A percentile compares a stretch with the other conserved stretches of the same genome.
phyloP scores from a whole-genome alignment of 805 yeast species.

The Metschnikowia henanensis region DNA sequence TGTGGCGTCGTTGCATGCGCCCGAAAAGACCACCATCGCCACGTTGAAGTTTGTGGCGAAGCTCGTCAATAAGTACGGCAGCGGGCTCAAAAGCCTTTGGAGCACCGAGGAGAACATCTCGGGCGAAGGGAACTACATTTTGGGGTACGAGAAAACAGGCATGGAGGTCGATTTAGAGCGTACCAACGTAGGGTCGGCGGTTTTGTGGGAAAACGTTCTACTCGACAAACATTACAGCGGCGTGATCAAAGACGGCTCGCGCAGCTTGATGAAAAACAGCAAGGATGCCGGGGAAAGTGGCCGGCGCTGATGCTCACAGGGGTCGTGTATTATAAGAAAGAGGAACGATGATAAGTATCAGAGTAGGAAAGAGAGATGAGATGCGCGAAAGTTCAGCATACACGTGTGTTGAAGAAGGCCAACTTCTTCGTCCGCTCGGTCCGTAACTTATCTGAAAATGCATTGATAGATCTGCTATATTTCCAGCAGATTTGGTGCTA shows the following conservation, averaged over 20 bases:
- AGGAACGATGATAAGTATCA: too few species aligned
- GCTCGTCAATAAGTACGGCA: conserved; percentile 63
- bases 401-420: too few species aligned
- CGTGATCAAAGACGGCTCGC: conserved; percentile 65
- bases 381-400: too few species aligned
- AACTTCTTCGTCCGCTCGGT: too few species aligned
- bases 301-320: too few species aligned
- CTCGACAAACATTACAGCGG: conserved; percentile 85
- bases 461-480: too few species aligned
- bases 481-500: too few species aligned
- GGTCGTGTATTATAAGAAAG: too few species aligned
- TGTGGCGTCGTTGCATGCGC: conserved; percentile 65
- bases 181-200: conserved; percentile 84
- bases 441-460: too few species aligned
- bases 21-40: conserved; percentile 86
- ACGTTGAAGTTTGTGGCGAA: conserved; percentile 76
- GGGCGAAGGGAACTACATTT: conserved; percentile 63
- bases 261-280: conserved; percentile 41
- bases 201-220: conserved; percentile 83
- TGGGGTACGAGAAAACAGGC: conserved; percentile 54
- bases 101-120: conserved; percentile 86
- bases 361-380: too few species aligned
- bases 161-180: conserved; percentile 60
- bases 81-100: conserved; percentile 72
- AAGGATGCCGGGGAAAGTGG: conserved; percentile 17